Base-by-base conservation (phyloP, 2,329 filamentous ascomycete species). In the Exophiala sideris region DNA sequence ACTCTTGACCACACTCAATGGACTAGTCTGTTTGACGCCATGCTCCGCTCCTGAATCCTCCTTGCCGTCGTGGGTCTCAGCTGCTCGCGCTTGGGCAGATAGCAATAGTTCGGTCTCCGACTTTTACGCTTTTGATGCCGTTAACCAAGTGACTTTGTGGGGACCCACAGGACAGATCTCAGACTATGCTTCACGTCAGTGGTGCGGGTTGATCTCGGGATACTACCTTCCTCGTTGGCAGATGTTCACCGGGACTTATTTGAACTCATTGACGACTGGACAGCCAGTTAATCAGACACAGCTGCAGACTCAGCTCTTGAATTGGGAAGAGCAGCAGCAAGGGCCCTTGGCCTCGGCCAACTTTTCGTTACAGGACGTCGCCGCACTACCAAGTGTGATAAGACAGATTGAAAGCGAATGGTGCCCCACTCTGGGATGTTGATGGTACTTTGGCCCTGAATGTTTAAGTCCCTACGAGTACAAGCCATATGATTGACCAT, bases 91-190 rank as follows among this genome's bases (percentile, higher is more conserved):
- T 2, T 69, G 62, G 58, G 68, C 66, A 44, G 42, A 45, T 11
- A 48, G 48, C 6, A 65, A 64, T 46, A 45, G 53, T 8, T 60
- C 57, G 5, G 56, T 65, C 0, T 61, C 70, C 16, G 63, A 70
- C 16, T 75, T 73, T 57, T 70, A 74, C 39, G 70, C 73, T 50
- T 76, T 75, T 62, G 70, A 78, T 42, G 76, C 77, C 5, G 68
- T 74, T 10, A 79, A 79, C 45, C 77, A 79, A 54, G 67, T 80
- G 52, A 79, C 78, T 5, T 67, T 76, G 9, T 80, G 77, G 77
- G 76, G 76, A 0, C 76, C 76, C 0, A 63, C 60, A 1, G 75
- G 74, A 11, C 66, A 79, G 60, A 76, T 80, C 38, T 70, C 63
- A 34, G 78, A 80, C 63, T 80, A 80, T 54, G 76, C 77, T 3